Conservation (phyloP, 139 green algal species). For the Chlorella vulgaris region DNA sequence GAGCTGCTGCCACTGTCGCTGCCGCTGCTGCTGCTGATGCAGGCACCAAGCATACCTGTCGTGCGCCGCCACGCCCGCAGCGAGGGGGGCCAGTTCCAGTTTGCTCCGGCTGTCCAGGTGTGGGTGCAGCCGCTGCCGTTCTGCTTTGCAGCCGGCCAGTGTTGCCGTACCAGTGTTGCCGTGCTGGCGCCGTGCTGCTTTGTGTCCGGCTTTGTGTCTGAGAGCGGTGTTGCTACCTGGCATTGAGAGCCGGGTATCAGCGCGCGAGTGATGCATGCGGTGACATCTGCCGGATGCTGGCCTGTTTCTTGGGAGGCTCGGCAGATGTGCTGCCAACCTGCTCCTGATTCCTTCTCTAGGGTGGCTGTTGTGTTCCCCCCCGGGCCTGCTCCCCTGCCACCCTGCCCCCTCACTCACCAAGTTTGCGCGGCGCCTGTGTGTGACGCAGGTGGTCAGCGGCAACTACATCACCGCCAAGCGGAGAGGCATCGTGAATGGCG, state of each 20-base stretch:
- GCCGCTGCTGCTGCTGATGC: no score
- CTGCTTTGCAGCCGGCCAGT: not conserved
- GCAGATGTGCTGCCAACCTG: not conserved
- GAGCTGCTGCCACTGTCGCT: no score
- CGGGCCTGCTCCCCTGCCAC: not conserved
- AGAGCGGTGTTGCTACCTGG: no score
- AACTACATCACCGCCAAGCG: slow-evolving; percentile 95
- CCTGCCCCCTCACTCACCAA: not conserved
- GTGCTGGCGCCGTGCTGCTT: not conserved
- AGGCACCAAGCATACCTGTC: slow-evolving; percentile 64
- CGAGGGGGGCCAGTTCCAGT: slow-evolving; percentile 63
- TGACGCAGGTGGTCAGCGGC: slow-evolving; percentile 74
- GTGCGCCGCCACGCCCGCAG: slow-evolving; percentile 81
- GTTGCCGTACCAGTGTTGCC: not conserved
- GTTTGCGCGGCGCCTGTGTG: not conserved
- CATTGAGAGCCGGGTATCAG: no score
- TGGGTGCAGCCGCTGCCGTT: not conserved
- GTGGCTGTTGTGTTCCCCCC: not conserved
- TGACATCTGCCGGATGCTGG: not conserved
- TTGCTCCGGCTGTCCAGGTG: slow-evolving; percentile 52
- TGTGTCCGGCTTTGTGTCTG: no score
- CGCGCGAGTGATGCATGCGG: no score
- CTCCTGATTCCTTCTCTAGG: no score
- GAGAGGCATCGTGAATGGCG: slow-evolving; percentile 86
- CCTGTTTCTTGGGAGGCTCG: not conserved